Evolutionary conservation across 371 early-diverging fungal species (phyloP).

Genomic region (Nematocida minor): DNA sequence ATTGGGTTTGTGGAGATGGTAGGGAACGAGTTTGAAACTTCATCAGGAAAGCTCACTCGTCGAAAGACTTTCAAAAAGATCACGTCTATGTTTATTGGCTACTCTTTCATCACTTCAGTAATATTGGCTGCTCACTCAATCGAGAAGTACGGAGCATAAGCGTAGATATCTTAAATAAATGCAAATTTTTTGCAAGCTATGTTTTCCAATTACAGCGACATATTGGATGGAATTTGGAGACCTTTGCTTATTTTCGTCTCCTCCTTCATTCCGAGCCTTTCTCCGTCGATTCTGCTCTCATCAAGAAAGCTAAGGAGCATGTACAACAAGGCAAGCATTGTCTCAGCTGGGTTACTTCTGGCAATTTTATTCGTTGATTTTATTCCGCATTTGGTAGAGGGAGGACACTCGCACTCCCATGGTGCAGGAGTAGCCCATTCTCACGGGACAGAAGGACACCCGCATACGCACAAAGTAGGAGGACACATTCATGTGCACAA

Average conservation of each 20-base stretch:
- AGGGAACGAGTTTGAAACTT: slow-evolving; percentile 55
- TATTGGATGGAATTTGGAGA: neutral
- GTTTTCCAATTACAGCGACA: neutral
- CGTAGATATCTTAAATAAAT: slow-evolving; percentile 31
- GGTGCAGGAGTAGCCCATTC: neutral
- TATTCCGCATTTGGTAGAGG: slow-evolving; percentile 60
- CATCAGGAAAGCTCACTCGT: slow-evolving; percentile 25
- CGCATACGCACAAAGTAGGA: neutral
- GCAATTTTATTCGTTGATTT: slow-evolving; percentile 59
- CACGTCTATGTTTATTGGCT: slow-evolving; percentile 46
- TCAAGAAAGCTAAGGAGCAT: slow-evolving; percentile 16
- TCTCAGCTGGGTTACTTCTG: slow-evolving; percentile 61
- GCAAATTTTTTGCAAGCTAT: neutral
- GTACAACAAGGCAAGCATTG: slow-evolving; percentile 36
- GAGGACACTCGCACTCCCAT: slow-evolving; percentile 3
- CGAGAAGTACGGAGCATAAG: neutral
- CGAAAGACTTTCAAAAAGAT: slow-evolving; percentile 27
- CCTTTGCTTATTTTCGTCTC: neutral
- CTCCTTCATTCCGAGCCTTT: slow-evolving; percentile 29
- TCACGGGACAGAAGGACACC: neutral
- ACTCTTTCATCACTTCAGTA: slow-evolving; percentile 34
- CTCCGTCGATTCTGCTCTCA: slow-evolving; percentile 10
- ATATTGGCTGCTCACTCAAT: neutral
- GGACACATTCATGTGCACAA: neutral
- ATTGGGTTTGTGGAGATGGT: slow-evolving; percentile 64